Evolutionary conservation across 345 rosid species (phyloP).

Genomic region (Syzygium oleosum): DNA sequence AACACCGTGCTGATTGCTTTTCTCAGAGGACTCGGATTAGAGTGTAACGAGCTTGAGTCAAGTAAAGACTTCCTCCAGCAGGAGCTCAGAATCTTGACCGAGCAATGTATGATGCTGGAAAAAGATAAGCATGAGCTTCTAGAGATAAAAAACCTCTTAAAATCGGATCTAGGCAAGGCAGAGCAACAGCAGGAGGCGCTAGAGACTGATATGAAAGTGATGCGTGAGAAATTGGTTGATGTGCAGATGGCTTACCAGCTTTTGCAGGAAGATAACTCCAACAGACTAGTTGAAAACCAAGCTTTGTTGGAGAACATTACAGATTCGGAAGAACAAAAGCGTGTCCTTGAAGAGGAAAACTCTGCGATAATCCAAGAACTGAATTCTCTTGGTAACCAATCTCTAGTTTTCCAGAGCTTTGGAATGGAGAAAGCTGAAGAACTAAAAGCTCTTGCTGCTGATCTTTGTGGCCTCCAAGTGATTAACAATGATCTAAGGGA

Average conservation of each 20-base stretch:
- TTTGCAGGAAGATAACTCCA: conserved; percentile 42
- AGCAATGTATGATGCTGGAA: conserved; percentile 27
- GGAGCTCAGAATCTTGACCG: conserved; percentile 23
- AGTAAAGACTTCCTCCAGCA: conserved; percentile 33
- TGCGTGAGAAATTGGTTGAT: conserved; percentile 24
- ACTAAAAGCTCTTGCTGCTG: conserved; percentile 35
- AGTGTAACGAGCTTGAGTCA: conserved; percentile 40
- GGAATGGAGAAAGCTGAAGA: conserved; percentile 47
- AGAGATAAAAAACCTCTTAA: conserved; percentile 51
- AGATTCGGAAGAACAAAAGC: conserved; percentile 37
- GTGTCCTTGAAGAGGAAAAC: conserved; percentile 53
- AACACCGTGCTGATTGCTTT: conserved; percentile 61
- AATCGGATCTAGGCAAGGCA: conserved; percentile 32
- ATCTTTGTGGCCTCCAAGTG: conserved; percentile 22
- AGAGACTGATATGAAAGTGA: conserved; percentile 31
- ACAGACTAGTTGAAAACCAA: conserved; percentile 34
- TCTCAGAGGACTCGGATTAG: conserved; percentile 38
- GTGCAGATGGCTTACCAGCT: conserved; percentile 41
- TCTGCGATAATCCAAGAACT: conserved; percentile 36
- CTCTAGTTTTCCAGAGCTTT: conserved; percentile 42
- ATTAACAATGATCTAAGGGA: conserved; percentile 31
- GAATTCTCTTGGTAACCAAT: conserved; percentile 31
- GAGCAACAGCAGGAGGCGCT: conserved; percentile 30
- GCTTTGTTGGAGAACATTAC: conserved; percentile 31
- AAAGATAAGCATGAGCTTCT: conserved; percentile 45